A percentile compares a stretch with the other conserved stretches of the same genome.
phyloP scores from a whole-genome alignment of 495 filamentous ascomycete genomes.

The Lepidopterella palustris region DNA sequence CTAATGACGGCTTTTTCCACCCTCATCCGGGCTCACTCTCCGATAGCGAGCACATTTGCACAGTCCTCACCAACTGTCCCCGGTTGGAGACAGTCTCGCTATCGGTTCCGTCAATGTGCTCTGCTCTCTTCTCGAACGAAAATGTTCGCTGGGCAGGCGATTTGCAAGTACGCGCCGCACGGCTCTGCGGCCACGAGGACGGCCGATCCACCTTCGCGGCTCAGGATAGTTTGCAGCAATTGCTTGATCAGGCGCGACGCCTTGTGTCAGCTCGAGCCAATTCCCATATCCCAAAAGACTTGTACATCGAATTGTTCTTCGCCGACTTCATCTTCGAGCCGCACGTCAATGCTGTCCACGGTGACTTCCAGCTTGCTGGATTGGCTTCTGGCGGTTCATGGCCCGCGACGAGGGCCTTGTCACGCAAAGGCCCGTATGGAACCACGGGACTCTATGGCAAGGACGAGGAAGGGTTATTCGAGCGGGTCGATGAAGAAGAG shows the following conservation, averaged over 20 bases:
- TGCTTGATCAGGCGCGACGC: conserved; percentile 39
- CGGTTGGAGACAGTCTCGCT: conserved; percentile 43
- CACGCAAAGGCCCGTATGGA: conserved; percentile 49
- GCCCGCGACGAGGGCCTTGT: conserved; percentile 32
- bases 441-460: conserved; percentile 47
- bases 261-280: conserved; percentile 30
- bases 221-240: conserved; percentile 28
- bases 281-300: conserved; percentile 18
- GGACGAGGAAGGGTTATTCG: conserved; percentile 39
- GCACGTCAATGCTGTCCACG: conserved; percentile 41
- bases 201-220: conserved; percentile 26
- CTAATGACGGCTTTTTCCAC: conserved; percentile 46
- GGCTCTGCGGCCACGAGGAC: conserved; percentile 38
- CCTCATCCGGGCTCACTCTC: conserved; percentile 36
- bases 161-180: conserved; percentile 43
- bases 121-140: conserved; percentile 42
- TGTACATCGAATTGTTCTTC: conserved; percentile 46
- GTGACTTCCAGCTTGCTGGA: conserved; percentile 41
- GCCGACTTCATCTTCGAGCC: conserved; percentile 46
- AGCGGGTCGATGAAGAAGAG: conserved; percentile 41
- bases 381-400: conserved; percentile 38
- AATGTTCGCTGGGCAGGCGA: conserved; percentile 44
- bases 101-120: conserved; percentile 45
- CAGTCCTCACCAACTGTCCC: conserved; percentile 42
- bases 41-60: conserved; percentile 42